Base-by-base conservation (phyloP, 2,329 filamentous ascomycete species). In the Paecilomyces variotii region DNA sequence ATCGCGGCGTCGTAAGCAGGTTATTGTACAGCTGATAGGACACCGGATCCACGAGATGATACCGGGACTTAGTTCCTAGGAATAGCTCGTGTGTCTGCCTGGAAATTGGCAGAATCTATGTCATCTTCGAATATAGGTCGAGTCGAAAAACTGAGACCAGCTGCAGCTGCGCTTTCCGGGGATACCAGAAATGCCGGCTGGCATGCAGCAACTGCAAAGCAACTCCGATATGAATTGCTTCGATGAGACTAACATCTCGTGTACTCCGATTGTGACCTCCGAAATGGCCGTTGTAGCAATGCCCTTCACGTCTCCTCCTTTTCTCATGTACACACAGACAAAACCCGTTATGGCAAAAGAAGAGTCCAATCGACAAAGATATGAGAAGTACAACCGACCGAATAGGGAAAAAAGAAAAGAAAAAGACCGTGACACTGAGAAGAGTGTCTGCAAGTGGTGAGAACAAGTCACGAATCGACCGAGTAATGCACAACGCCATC, bases 401-500 rank as follows among this genome's bases (percentile, higher is more conserved):
- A 45, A 32, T 32, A 32, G 11, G 30, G 11, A 32, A 19, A 14
- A 45, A n/a, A 32, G 30, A 32, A 32, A 19, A 14, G 19, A n/a
- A 24, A 45, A 24, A 9, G 19, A n/a, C 5, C n/a, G 39, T 19
- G 39, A 45, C 39, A 45, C 39, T 19, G 39, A 45, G 19, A 39
- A 39, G 32, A 14, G 39, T 45, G 39, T 45, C n/a, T 14, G 19
- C 14, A 19, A 11, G 9, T 19, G 39, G 39, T 14, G 35, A 19
- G 9, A 24, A 52, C 24, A 52, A 28, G 27, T 14, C 27, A 52
- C 25, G 14, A 52, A 52, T 52, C 12, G 27, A 52, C 50, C 50
- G 24, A 52, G 14, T 52, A 54, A 55, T 55, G 25, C 25, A 55
- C 54, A 55, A 55, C 54, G 54, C 54, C 54, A 49, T 39, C n/a